Evolutionary conservation across 805 yeast genomes (phyloP), one percentile per base, ranked within the genome.

Genomic region (Nakazawaea wyomingensis): DNA sequence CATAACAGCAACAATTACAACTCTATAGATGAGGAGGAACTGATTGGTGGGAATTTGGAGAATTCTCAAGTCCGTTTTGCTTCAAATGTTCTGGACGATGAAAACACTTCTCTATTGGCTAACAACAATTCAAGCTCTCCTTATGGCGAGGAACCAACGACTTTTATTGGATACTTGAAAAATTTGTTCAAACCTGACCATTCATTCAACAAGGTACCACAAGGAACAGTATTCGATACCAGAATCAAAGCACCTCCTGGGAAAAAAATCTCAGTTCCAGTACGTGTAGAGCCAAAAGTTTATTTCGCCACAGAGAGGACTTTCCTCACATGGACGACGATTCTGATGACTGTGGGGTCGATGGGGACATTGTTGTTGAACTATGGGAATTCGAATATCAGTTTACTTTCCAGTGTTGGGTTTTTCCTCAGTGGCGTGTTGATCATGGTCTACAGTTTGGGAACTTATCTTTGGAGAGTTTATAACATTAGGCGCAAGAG

Each of bases 231-330:
- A 0, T 83, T 79, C 55, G 81, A 77, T 48, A 57, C 76, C 3
- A 62, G 66, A 43, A 72, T 82, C 49, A 66, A 63, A 47, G 85
- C 93, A 9, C 98, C 99, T 18, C 80, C 85, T 33, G 99, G 98
- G 2, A 90, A 89, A 63, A 73, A 42, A 27, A 86, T 93, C 46
- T 79, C 89, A 56, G 93, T 93, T 7, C 99, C 98, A 2, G 95
- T 93, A 30, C 78, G 99, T 56, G 90, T 93, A 29, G 99, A 93
- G 65, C 99, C 99, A 46, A 93, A 93, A 67, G 99, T 93, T n/a
- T 93, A 93, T 61, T 93, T 93, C 64, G 99, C 99, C 5, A 88
- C 95, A 19, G 99, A 93, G 64, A 80, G 99, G 66, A 93, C 99
- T 0, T 91, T 82, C 57, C 71, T 93, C 49, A 78, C 95, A 32